Base-by-base conservation (phyloP, 2,329 filamentous ascomycete genomes). In the Trichoderma asperellum region DNA sequence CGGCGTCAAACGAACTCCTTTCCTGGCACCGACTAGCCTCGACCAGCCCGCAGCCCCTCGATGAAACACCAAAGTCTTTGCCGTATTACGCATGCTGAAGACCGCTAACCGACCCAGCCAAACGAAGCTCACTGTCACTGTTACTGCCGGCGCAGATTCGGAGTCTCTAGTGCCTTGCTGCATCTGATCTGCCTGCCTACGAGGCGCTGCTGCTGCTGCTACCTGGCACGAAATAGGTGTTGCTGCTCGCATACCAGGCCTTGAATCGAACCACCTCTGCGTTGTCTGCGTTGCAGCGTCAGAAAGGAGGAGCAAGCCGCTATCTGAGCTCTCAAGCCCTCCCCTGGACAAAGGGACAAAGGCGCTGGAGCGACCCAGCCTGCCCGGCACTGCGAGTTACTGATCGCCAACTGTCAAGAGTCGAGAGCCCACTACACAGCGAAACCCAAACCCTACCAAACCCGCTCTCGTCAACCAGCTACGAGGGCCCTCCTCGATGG, bases 11-110 rank as follows among this genome's bases (percentile, higher is more conserved):
- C 40, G 21, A 53, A 68, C 53, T 59, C 55, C 63, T 59, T 37
- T 63, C 40, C 27, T 52, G 43, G 32, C 58, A 29, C 57, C 70
- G 72, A 70, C 70, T 71, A 71, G 43, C 71, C 71, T 70, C 70
- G 68, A 72, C 69, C 71, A 29, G 40, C 62, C 57, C 29, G 21
- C 34, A 68, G 37, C 71, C 72, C 72, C 72, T 74, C 73, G 72
- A 76, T 76, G 75, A 74, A 74, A 73, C 73, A 69, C 70, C 68
- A 68, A 68, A 70, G 69, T 59, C 69, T 47, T 53, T 69, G 27
- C 68, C 65, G 70, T 71, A 69, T 70, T 62, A 65, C 68, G 63
- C 65, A 71, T 68, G 68, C 68, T 70, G 60, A 71, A 70, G 67
- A 63, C 57, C 70, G 65, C 63, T 52, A 49, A 29, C 63, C 63